Base-by-base conservation (phyloP, 495 filamentous ascomycete species). In the Penicillium nucicola region DNA sequence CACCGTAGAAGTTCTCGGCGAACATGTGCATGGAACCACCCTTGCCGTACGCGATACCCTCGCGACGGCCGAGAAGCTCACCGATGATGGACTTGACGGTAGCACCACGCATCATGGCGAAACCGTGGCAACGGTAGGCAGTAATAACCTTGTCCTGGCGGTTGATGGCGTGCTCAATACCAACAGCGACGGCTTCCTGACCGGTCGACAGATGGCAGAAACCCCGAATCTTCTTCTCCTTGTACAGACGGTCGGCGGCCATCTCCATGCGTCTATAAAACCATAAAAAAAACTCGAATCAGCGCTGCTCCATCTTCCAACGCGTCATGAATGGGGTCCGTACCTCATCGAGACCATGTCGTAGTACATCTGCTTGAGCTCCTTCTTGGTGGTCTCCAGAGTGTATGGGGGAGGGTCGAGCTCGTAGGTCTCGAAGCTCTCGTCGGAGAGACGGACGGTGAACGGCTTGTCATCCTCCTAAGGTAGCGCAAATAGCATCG, bases 1-100 rank as follows among this genome's bases (percentile, higher is more conserved):
- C 93, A 65, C 93, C 93, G 67, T 90, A 98, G 81, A 98, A 98
- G 55, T 91, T 90, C 71, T 89, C 89, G 61, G 92, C 78, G 80
- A 98, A 98, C 93, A 98, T 98, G 80, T 98, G 93, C 93, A 98
- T 98, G 48, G 89, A 95, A 56, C 93, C 93, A 64, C 93, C 93
- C 81, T 98, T 98, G 65, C 93, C 93, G 78, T 95, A 92, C 48
- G 93, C 89, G 67, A 98, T 97, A 74, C 93, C 93, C 63, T 92
- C 90, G 63, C 93, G 84, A 57, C 93, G 86, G 57, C 93, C 93
- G 23, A 98, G 83, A 45, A 98, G 82, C 77, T 98, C 93, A 60
- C 92, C 93, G 65, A 98, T 96, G 71, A 98, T 95, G 48, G 86
- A 87, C 69, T 89, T 87, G 62, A 97, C 84, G 48, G 87, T 86